Conservation (phyloP, 2,329 filamentous ascomycete genomes). For the Phaeosphaeriaceae sp. region DNA sequence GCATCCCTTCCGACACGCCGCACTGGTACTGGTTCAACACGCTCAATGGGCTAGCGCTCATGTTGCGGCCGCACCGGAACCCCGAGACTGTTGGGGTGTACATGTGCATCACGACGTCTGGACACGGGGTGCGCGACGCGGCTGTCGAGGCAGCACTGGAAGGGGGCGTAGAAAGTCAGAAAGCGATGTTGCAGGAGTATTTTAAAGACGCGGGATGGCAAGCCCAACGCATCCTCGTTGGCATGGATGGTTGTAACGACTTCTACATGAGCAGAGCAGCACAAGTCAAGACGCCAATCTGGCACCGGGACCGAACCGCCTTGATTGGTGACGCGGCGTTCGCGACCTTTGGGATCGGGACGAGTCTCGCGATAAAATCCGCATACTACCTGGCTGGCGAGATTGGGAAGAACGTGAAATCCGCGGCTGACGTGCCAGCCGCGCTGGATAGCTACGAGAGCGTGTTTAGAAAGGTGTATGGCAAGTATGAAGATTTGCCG, state of each 20-base stretch:
- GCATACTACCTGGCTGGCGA: conserved; percentile 51
- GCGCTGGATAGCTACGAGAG: conserved; percentile 34
- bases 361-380: conserved; percentile 46
- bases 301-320: conserved; percentile 57
- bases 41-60: conserved; percentile 27
- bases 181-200: conserved; percentile 42
- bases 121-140: conserved; percentile 10
- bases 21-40: conserved; percentile 36
- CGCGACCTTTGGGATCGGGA: conserved; percentile 39
- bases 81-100: conserved; percentile 34
- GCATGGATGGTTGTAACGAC: conserved; percentile 50
- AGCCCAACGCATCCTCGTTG: conserved; percentile 51
- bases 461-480: conserved; percentile 21
- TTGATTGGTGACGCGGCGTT: conserved; percentile 62
- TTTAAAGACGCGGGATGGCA: conserved; percentile 57
- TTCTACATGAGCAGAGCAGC: conserved; percentile 57
- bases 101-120: conserved; percentile 29
- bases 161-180: conserved; percentile 46
- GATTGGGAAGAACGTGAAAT: conserved; percentile 26
- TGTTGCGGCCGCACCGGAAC: conserved; percentile 36
- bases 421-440: conserved; percentile 20
- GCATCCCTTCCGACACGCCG: conserved; percentile 21
- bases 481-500: conserved; percentile 14
- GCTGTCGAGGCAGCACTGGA: conserved; percentile 23
- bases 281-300: conserved; percentile 54